A percentile compares a stretch with the other conserved stretches of the same genome.
phyloP scores from a whole-genome alignment of 2,329 filamentous ascomycete species.

The Neocatenulostroma microsporum region DNA sequence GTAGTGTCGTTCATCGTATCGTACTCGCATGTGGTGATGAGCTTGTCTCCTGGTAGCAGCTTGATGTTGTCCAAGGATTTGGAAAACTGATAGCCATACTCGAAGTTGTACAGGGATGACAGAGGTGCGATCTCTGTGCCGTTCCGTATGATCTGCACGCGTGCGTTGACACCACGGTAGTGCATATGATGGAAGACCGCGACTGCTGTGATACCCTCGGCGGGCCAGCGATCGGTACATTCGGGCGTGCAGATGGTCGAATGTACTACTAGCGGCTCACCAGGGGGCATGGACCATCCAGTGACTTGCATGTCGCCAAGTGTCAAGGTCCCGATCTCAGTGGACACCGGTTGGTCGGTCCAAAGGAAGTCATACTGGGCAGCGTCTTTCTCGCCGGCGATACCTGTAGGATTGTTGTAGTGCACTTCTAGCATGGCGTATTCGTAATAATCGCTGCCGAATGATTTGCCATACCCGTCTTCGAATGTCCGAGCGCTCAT shows the following conservation, averaged over 20 bases:
- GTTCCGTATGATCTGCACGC: slow-evolving; percentile 14
- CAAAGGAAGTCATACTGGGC: slow-evolving; percentile 12
- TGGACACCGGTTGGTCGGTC: slow-evolving; percentile 12
- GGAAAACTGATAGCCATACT: slow-evolving; percentile 17
- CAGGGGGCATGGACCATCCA: slow-evolving; percentile 14
- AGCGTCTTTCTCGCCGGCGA: slow-evolving; percentile 12
- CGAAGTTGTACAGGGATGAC: slow-evolving; percentile 12
- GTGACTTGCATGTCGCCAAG: slow-evolving; percentile 12
- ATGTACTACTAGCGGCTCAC: slow-evolving; percentile 10
- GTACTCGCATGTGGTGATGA: slow-evolving; percentile 17
- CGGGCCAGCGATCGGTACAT: slow-evolving; percentile 13
- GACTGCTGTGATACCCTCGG: slow-evolving; percentile 14
- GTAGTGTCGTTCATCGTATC: slow-evolving; percentile 13
- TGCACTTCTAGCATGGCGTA: slow-evolving; percentile 16
- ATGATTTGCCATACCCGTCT: slow-evolving; percentile 14
- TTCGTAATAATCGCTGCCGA: slow-evolving; percentile 12
- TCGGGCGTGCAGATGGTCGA: slow-evolving; percentile 15
- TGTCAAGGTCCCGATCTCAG: slow-evolving; percentile 14
- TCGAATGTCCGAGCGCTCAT: slow-evolving; percentile 16
- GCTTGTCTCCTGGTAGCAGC: slow-evolving; percentile 14
- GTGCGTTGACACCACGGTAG: slow-evolving; percentile 11
- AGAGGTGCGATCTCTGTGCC: slow-evolving; percentile 13
- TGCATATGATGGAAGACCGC: slow-evolving; percentile 17
- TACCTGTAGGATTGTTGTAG: slow-evolving; percentile 13
- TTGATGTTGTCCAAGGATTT: slow-evolving; percentile 12